phyloP scores from a whole-genome alignment of 768 basidiomycete species.

The Amanita exitialis region DNA sequence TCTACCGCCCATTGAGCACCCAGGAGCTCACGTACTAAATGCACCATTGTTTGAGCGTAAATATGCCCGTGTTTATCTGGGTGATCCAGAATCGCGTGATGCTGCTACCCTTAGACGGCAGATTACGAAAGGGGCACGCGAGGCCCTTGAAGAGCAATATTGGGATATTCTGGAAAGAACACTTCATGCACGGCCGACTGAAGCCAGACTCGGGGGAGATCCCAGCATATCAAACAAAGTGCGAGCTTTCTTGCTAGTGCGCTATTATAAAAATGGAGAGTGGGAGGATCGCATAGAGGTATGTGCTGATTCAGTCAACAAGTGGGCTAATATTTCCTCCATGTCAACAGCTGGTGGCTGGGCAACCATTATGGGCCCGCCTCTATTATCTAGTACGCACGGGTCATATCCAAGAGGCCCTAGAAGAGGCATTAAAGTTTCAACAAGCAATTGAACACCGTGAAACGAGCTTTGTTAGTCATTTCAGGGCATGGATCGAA shows the following conservation, averaged over 20 bases:
- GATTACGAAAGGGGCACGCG: conserved; percentile 68
- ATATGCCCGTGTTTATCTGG: conserved; percentile 71
- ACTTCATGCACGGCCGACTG: conserved; percentile 69
- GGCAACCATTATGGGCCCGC: conserved; percentile 88
- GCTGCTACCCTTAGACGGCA: conserved; percentile 56
- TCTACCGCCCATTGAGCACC: conserved; percentile 68
- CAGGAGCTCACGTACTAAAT: conserved; percentile 75
- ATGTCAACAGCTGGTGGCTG: conserved; percentile 59
- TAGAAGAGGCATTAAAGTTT: conserved; percentile 61
- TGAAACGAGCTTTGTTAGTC: conserved; percentile 74
- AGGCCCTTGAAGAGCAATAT: conserved; percentile 85
- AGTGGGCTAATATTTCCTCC: background rate
- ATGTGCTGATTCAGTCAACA: conserved; percentile 11
- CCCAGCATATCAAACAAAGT: conserved; percentile 87
- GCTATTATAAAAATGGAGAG: conserved; percentile 70
- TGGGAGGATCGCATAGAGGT: conserved; percentile 91
- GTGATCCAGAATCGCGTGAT: conserved; percentile 53
- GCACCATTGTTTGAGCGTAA: conserved; percentile 74
- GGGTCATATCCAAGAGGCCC: conserved; percentile 73
- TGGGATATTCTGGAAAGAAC: conserved; percentile 77
- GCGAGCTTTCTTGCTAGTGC: conserved; percentile 74
- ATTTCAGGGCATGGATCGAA: conserved; percentile 78
- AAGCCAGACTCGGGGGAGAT: conserved; percentile 85
- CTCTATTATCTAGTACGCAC: conserved; percentile 88
- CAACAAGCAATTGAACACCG: conserved; percentile 65